Base-by-base conservation (phyloP, 2,329 filamentous ascomycete genomes). In the Aspergillus sojae region DNA sequence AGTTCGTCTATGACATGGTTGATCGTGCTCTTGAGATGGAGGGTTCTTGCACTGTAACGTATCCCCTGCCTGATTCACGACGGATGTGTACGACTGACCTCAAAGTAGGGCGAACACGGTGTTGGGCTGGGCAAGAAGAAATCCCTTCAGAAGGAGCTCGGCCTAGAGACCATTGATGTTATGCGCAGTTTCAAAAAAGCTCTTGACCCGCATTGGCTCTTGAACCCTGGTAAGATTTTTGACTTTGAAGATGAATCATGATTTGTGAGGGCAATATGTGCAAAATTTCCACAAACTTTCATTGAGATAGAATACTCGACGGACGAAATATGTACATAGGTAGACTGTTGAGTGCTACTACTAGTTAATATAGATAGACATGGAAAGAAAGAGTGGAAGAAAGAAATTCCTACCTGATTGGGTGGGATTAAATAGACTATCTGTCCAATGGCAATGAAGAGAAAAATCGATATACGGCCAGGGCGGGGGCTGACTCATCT, bases 151-250 rank as follows among this genome's bases (percentile, higher is more conserved):
- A 88, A 89, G 75, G 93, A 97, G 77, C 86, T 97, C 21, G 93
- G 93, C 0, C 80, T 86, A 2, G 91, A 92, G 62, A 96, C 93
- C 0, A 83, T 97, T 63, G 89, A 86, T 21, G 89, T 96, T 26
- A 97, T 97, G 93, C 89, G 88, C 72, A 88, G 86, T 66, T 88
- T 97, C 76, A 97, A 97, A 79, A 78, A 81, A n/a, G 88, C 92
- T 11, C 81, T 97, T 54, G 93, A 97, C 80, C 93, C 93, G 1
- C 79, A 89, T 57, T 96, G 93, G 91, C 87, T 97, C 62, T 87
- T 97, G 86, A 97, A 97, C 70, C 93, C 93, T 0, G 93, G 93
- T 1, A 96, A 96, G 81, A 94, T 97, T 67, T 93, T 96, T 78
- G 91, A 96, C 68, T 81, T 87, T 45, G 63, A 74, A 58, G 63